Base-by-base conservation (phyloP, 495 filamentous ascomycete genomes). In the Penicillium samsonianum region DNA sequence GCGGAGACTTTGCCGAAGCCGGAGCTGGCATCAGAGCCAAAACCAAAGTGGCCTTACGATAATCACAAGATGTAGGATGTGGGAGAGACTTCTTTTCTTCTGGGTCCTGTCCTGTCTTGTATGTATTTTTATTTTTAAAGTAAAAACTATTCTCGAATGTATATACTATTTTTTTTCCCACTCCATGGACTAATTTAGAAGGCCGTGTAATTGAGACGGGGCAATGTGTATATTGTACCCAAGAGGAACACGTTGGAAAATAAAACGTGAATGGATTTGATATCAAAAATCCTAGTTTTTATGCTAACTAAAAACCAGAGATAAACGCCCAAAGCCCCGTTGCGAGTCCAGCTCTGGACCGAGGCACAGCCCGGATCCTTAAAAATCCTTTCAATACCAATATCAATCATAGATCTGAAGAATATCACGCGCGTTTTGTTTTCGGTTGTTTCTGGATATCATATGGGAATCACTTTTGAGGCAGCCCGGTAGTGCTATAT, bases 111-210 rank as follows among this genome's bases (percentile, higher is more conserved):
- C 35, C n/a, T n/a, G n/a, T n/a, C n/a, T n/a, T 25, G 14, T 10
- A 28, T 52, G 50, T 52, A 41, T 41, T 52, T 52, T 41, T 52
- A 52, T 41, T 14, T 41, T 11, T 9, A 28, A 28, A 40, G 35
- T 41, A 26, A 50, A 50, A 52, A 41, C 23, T 38, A 38, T 51
- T 38, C 23, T 17, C 31, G 22, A 38, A 52, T 52, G 50, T 52
- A 52, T 41, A 52, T 52, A 41, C n/a, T 12, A n/a, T 17, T 35
- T 30, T 41, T 28, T 19, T 40, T 28, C n/a, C 3, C 6, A 17
- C 35, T 38, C 17, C 5, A 10, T 16, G 7, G 17, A 22, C 31
- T 28, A 7, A 10, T 22, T 33, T 7, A n/a, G n/a, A 38, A 17
- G 35, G 35, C n/a, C 8, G 35, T 17, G 35, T 38, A n/a, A 38